Evolutionary conservation across 345 rosid species (phyloP).

Genomic region (Salix dunnii): DNA sequence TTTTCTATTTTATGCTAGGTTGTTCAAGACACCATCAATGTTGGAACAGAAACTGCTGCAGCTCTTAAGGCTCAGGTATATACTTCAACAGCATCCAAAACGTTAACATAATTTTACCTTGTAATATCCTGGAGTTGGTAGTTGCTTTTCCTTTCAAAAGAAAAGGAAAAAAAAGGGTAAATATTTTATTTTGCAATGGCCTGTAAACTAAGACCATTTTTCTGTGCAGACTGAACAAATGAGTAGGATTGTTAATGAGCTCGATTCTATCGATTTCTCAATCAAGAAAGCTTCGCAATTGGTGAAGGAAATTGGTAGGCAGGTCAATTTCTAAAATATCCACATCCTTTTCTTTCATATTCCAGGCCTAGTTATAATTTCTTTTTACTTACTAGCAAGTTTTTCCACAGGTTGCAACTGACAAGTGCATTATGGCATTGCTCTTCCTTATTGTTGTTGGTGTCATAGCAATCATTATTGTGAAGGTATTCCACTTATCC

Average conservation of each 20-base stretch:
- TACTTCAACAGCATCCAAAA: slow-evolving; percentile 10
- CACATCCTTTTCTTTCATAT: slow-evolving; percentile 17
- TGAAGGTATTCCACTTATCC: slow-evolving; percentile 51
- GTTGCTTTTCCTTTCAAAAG: not conserved
- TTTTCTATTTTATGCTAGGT: slow-evolving; percentile 37
- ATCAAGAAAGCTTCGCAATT: slow-evolving; percentile 87
- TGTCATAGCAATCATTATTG: slow-evolving; percentile 77
- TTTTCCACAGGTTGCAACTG: slow-evolving; percentile 78
- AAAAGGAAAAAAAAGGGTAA: not conserved
- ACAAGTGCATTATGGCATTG: slow-evolving; percentile 79
- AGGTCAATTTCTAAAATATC: slow-evolving; percentile 57
- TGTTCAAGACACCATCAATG: slow-evolving; percentile 80
- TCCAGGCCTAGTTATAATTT: not conserved
- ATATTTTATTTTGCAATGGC: not conserved
- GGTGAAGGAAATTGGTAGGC: slow-evolving; percentile 98
- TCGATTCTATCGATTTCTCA: slow-evolving; percentile 93
- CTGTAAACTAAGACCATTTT: slow-evolving; percentile 21
- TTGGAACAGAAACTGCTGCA: slow-evolving; percentile 86
- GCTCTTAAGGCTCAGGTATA: slow-evolving; percentile 90
- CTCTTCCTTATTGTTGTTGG: slow-evolving; percentile 81
- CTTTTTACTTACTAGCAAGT: not conserved
- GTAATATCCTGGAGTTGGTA: not conserved
- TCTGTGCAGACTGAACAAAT: slow-evolving; percentile 86
- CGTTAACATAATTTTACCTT: slow-evolving; percentile 1
- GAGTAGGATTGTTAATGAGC: slow-evolving; percentile 95